Base-by-base conservation (phyloP, 2,329 filamentous ascomycete genomes). In the Ophiocordyceps camponoti-leonardi region DNA sequence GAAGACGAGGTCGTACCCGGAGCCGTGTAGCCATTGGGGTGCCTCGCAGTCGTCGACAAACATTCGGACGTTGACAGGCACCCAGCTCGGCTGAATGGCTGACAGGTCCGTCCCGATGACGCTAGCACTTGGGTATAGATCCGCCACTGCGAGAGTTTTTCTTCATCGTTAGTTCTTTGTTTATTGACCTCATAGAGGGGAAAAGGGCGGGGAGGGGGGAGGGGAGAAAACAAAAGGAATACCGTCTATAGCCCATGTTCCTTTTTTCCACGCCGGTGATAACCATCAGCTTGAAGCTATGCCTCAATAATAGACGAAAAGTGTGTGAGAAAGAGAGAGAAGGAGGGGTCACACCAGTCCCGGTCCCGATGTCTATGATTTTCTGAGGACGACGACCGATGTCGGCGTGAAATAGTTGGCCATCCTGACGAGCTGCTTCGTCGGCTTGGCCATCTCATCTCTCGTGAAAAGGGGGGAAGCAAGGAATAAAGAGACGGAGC, bases 11-110 rank as follows among this genome's bases (percentile, higher is more conserved):
- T 80, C 75, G 53, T 73, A 78, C 45, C 69, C 62, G 4, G 64
- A 58, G 44, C 71, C 73, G 23, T 63, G 61, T 5, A 61, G 50
- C 78, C 78, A 82, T 10, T 73, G 66, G 42, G 72, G 65, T 50
- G 79, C 61, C 47, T 63, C 74, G 44, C 71, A 69, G 53, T 81
- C 77, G 52, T 81, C 77, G 11, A 82, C 67, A 47, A 78, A 63
- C 59, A 80, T 80, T 8, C 65, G 66, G n/a, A 75, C 66, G 53
- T 81, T 81, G 12, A 71, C 67, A 16, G 76, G 77, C 13, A 79
- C 65, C 58, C 62, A 66, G 33, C 57, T 58, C 2, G 66, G 64
- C 50, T 71, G 67, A 19, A 69, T 70, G 2, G 68, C 65, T 3
- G 65, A 67, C 18, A 69, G 49, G 44, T 70, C 65, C 23, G 61